phyloP scores from a whole-genome alignment of 2,329 filamentous ascomycete genomes.

The Ascochyta viciae-villosae region DNA sequence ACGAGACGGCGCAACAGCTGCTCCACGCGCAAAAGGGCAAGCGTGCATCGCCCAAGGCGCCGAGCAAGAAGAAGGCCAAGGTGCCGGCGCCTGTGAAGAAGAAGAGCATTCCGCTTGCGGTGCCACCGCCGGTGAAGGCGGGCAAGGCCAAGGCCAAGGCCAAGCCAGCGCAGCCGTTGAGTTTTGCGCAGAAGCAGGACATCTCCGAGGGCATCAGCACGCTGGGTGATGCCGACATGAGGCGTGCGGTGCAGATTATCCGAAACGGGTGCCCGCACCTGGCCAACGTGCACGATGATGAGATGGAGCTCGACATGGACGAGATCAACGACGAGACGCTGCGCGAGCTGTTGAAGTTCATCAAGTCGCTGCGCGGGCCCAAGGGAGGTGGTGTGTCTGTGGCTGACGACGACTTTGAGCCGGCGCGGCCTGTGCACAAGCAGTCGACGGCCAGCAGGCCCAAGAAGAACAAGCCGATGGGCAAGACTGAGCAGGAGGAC shows the following conservation, averaged over 20 bases:
- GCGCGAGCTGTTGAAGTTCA: conserved; percentile 63
- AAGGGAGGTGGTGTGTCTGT: conserved; percentile 43
- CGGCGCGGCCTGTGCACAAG: conserved; percentile 47
- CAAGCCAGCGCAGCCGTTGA: conserved; percentile 71
- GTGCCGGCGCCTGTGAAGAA: conserved; percentile 32
- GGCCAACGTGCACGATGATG: conserved; percentile 61
- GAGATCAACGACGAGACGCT: conserved; percentile 62
- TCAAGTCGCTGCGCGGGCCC: conserved; percentile 53
- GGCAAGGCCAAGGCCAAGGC: conserved; percentile 56
- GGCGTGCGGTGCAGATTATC: conserved; percentile 86
- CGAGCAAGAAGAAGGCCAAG: conserved; percentile 56
- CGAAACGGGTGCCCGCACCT: conserved; percentile 81
- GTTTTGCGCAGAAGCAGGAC: conserved; percentile 84
- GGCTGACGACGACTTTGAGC: conserved; percentile 59
- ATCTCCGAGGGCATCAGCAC: conserved; percentile 86
- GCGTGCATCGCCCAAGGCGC: conserved; percentile 61
- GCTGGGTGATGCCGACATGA: conserved; percentile 78
- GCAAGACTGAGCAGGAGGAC: conserved; percentile 72
- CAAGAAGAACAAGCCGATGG: conserved; percentile 81
- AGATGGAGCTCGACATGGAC: conserved; percentile 71
- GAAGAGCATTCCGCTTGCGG: conserved; percentile 35
- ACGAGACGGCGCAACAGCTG: conserved; percentile 65
- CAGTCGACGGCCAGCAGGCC: conserved; percentile 58
- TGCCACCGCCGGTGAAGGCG: conserved; percentile 40
- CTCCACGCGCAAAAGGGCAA: conserved; percentile 53